Conservation (phyloP, 2,329 filamentous ascomycete genomes). For the Neonectria magnoliae region DNA sequence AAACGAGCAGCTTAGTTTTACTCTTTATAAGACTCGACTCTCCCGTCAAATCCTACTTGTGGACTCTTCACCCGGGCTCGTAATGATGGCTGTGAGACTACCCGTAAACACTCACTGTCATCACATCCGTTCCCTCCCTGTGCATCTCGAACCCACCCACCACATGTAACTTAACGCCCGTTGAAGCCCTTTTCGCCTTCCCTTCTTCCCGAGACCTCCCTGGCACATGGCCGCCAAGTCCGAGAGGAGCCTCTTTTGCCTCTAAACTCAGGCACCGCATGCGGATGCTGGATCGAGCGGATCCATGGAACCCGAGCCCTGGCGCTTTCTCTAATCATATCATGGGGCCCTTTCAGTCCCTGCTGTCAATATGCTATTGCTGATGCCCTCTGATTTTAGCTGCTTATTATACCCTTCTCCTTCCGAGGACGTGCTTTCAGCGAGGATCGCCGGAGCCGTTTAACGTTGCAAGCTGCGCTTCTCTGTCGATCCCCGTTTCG, state of each 20-base stretch:
- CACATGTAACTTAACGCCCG: not conserved
- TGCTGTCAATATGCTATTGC: not conserved
- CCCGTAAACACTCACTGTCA: not conserved
- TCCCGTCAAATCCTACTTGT: too few relatives aligned
- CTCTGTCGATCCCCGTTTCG: not conserved
- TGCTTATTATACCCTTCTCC: not conserved
- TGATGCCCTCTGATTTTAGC: not conserved
- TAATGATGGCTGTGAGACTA: not conserved
- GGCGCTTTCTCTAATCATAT: slow-evolving; percentile 17
- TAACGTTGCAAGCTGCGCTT: not conserved
- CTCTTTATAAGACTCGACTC: not conserved
- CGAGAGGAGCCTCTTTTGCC: not conserved
- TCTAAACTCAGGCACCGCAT: not conserved
- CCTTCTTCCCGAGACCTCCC: slow-evolving; percentile 9
- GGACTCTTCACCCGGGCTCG: not conserved
- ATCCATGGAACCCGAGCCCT: not conserved
- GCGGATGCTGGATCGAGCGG: slow-evolving; percentile 9
- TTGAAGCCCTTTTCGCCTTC: too few relatives aligned
- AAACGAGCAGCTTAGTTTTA: too few relatives aligned
- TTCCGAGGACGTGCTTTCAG: not conserved
- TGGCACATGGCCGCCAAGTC: slow-evolving; percentile 6
- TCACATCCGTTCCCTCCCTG: not conserved
- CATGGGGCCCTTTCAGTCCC: slow-evolving; percentile 15
- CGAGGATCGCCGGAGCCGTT: not conserved
- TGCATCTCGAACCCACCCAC: not conserved